phyloP scores from a whole-genome alignment of 306 rosid genomes.

The Ammopiptanthus mongolicus region DNA sequence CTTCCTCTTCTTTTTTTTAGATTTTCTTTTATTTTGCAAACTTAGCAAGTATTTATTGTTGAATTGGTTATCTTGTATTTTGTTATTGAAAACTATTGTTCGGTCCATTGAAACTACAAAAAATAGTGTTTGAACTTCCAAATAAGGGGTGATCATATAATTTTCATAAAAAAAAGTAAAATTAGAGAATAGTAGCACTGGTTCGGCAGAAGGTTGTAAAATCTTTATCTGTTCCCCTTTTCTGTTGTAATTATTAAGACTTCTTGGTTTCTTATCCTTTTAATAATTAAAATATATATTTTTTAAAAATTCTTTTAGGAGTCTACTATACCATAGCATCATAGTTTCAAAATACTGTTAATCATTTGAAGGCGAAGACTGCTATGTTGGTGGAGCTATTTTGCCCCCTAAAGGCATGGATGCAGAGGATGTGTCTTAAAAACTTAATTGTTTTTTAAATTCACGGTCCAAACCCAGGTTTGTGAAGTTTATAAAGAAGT shows the following conservation, averaged over 20 bases:
- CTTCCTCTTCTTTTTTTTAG: background rate
- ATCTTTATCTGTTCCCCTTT: background rate
- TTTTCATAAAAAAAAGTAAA: background rate
- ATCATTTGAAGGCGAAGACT: background rate
- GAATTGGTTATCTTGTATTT: background rate
- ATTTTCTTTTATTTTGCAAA: background rate
- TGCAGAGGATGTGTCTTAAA: background rate
- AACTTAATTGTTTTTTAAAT: background rate
- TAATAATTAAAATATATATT: background rate
- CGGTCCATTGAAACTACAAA: background rate
- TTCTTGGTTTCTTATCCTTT: background rate
- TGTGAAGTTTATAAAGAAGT: background rate
- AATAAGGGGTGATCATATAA: background rate
- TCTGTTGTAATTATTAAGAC: background rate
- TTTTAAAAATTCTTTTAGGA: background rate
- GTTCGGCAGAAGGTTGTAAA: background rate
- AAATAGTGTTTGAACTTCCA: background rate
- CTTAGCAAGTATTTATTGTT: conserved; percentile 10
- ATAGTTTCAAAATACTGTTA: background rate
- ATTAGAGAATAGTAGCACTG: background rate
- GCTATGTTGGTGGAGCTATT: background rate
- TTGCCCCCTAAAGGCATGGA: background rate
- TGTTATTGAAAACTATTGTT: background rate
- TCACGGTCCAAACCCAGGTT: background rate
- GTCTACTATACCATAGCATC: background rate